Conservation (phyloP, 2,329 filamentous ascomycete species). For the Aphanoascus verrucosus region DNA sequence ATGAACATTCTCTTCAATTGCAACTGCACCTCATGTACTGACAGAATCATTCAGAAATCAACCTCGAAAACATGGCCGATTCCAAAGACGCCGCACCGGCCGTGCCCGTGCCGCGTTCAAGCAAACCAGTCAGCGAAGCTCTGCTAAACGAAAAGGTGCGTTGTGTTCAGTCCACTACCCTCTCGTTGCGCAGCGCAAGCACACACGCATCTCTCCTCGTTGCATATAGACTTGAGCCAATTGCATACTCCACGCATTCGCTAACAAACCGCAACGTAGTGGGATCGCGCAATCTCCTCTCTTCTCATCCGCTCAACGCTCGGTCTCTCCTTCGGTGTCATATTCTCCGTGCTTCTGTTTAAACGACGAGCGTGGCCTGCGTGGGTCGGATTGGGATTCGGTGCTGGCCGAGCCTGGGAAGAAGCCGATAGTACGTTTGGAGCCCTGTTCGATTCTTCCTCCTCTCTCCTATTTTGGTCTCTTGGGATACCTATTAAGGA, state of each 20-base stretch:
- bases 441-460: not conserved
- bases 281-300: slow-evolving; percentile 97
- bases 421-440: slow-evolving; percentile 72
- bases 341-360: slow-evolving; percentile 97
- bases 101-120: slow-evolving; percentile 57
- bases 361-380: slow-evolving; percentile 96
- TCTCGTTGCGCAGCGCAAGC: not conserved
- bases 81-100: slow-evolving; percentile 44
- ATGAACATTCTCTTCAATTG: not conserved
- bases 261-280: slow-evolving; percentile 46
- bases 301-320: slow-evolving; percentile 93
- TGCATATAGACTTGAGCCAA: not conserved
- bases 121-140: slow-evolving; percentile 84
- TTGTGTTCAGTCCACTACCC: not conserved
- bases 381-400: slow-evolving; percentile 88
- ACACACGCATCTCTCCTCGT: not conserved
- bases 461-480: too few relatives aligned
- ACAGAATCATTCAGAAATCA: not conserved
- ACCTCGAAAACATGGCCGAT: slow-evolving; percentile 42
- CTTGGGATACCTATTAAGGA: too few relatives aligned
- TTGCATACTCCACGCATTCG: not conserved
- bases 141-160: slow-evolving; percentile 97
- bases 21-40: not conserved
- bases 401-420: slow-evolving; percentile 92
- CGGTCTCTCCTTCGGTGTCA: slow-evolving; percentile 91